Evolutionary conservation across 2,329 filamentous ascomycete genomes (phyloP).

Genomic region (Cladosporium velox): DNA sequence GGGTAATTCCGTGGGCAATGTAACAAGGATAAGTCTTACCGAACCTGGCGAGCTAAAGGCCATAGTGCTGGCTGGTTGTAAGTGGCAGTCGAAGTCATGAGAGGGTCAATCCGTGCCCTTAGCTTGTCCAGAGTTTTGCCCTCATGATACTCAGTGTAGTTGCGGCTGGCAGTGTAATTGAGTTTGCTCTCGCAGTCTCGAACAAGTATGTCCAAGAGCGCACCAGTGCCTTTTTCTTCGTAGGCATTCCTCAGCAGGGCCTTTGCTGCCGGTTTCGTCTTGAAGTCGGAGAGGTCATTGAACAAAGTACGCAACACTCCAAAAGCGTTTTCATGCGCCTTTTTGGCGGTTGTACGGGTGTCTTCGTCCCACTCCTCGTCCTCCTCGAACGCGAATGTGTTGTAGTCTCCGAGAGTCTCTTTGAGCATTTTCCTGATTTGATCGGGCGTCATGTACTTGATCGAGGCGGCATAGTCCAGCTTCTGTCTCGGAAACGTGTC

Average conservation of each 20-base stretch:
- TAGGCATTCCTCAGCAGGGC: too few relatives aligned
- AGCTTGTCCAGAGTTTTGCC: constrained; percentile 23
- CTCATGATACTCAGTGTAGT: constrained; percentile 22
- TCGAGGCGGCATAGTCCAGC: constrained; percentile 22
- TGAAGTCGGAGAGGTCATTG: constrained; percentile 17
- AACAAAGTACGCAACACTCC: constrained; percentile 26
- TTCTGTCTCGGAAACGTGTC: constrained; percentile 20
- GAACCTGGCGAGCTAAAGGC: constrained; percentile 30
- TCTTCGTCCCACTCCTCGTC: constrained; percentile 26
- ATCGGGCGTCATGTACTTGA: constrained; percentile 24
- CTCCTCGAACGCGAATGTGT: constrained; percentile 21
- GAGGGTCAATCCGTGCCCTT: constrained; percentile 23
- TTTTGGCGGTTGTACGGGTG: constrained; percentile 11
- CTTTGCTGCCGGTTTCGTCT: background rate
- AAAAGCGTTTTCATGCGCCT: constrained; percentile 19
- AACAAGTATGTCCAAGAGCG: background rate
- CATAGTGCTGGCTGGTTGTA: constrained; percentile 25
- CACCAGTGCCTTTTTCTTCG: too few relatives aligned
- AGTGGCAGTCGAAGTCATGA: constrained; percentile 19
- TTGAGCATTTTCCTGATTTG: constrained; percentile 20
- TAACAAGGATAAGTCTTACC: background rate
- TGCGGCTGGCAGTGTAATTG: constrained; percentile 10
- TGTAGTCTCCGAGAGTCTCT: constrained; percentile 22
- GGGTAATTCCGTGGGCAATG: too few relatives aligned
- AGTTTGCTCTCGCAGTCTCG: background rate